Percentiles rank a stretch among this genome's conserved stretches.
phyloP scores from a whole-genome alignment of 345 rosid species.

The Diplotaxis tenuifolia region DNA sequence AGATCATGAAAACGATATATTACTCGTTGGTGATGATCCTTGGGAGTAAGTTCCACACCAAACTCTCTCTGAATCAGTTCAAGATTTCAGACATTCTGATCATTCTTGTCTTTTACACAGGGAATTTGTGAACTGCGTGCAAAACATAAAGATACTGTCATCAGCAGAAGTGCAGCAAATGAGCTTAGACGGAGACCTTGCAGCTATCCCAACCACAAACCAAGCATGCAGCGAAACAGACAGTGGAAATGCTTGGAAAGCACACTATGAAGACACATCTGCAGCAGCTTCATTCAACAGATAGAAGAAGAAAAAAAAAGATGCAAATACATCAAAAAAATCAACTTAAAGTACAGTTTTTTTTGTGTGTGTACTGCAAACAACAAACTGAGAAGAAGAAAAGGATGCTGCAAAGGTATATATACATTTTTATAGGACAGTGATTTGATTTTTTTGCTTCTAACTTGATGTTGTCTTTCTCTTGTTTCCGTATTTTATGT shows the following conservation, averaged over 20 bases:
- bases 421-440: slow-evolving; percentile 31
- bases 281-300: slow-evolving; percentile 89
- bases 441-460: slow-evolving; percentile 27
- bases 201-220: slow-evolving; percentile 58
- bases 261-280: slow-evolving; percentile 76
- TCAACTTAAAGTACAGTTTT: slow-evolving; percentile 20
- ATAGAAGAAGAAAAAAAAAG: slow-evolving; percentile 34
- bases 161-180: slow-evolving; percentile 88
- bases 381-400: slow-evolving; percentile 26
- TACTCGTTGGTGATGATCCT: slow-evolving; percentile 97
- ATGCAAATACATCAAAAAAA: slow-evolving; percentile 21
- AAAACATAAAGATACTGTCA: slow-evolving; percentile 86
- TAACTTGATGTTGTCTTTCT: slow-evolving; percentile 24
- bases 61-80: background rate
- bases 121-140: slow-evolving; percentile 68
- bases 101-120: slow-evolving; percentile 18
- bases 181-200: slow-evolving; percentile 92
- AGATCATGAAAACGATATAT: slow-evolving; percentile 88
- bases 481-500: slow-evolving; percentile 21
- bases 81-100: slow-evolving; percentile 12
- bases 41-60: slow-evolving; percentile 75
- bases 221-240: slow-evolving; percentile 58
- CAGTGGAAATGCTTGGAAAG: slow-evolving; percentile 88
- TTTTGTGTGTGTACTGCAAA: slow-evolving; percentile 28
- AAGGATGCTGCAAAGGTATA: slow-evolving; percentile 21